Evolutionary conservation across 1,139 yeast species (phyloP), one percentile per base, ranked within the genome.

Genomic region (Sugiyamaella xylanicola): DNA sequence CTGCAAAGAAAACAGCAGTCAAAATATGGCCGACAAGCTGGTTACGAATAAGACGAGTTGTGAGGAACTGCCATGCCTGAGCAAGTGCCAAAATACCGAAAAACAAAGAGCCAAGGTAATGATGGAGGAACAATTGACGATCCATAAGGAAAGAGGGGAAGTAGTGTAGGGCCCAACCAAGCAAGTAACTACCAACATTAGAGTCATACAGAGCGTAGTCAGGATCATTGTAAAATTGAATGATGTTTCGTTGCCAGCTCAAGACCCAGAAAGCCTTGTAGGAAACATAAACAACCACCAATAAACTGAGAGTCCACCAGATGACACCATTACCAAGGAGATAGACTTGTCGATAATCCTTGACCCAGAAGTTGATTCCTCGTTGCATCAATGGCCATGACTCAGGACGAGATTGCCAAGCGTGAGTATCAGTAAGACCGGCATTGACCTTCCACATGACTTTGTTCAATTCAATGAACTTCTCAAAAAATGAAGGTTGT

Each of bases 361-460:
- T 78, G 62, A 81, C 85, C 98, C 98, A 93, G 77, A 93, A 95
- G 74, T 90, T 90, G 73, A 95, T 93, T 71, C 99, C 99, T 73
- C 98, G 86, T 60, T 79, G 73, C 68, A 95, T 78, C 41, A 87
- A 73, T 58, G 97, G 96, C 99, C 99, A 95, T 40, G 90, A 81
- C 56, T 77, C 77, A 54, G 99, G 99, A 55, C 83, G 76, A 11
- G 97, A 89, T 74, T 92, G 96, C 84, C 87, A 93, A 63, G 80
- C 77, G 71, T 95, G 99, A 62, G 91, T 83, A 40, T 85, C 87
- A 48, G 93, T 89, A 67, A 93, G 80, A 22, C 92, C 95, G 63
- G 81, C 83, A 77, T 93, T 93, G 66, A 91, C 84, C 57, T 78
- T 78, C 98, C 98, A 93, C 99, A 95, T 95, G 65, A 81, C 85